A percentile compares a stretch with the other conserved stretches of the same genome.
These are phyloP conservation scores for Colletotrichum trifolii DNA, from an alignment of 2,329 filamentous ascomycete genomes.

Conservation along the genomic window DNA sequence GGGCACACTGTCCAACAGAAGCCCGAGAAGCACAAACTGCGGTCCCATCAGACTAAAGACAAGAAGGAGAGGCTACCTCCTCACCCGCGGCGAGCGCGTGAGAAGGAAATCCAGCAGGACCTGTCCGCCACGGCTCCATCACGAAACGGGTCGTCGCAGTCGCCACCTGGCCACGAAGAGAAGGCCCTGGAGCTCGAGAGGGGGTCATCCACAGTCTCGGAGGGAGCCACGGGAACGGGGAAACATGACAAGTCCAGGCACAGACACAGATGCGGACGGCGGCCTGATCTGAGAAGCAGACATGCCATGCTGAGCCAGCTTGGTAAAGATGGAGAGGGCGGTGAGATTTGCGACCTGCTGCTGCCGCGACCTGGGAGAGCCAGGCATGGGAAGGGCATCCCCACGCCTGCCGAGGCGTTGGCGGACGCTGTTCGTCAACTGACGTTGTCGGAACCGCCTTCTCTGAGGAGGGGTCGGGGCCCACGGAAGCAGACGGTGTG, in stretches of 20 bases:
- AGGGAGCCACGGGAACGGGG: background rate
- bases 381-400: background rate
- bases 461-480: background rate
- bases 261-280: constrained; percentile 4
- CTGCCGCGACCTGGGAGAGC: background rate
- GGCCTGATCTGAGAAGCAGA: background rate
- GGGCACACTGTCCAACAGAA: background rate
- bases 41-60: too few species aligned
- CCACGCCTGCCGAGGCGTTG: background rate
- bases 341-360: too few species aligned
- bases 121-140: background rate
- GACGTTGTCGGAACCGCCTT: background rate
- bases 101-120: too few species aligned
- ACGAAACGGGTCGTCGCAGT: background rate
- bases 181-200: background rate
- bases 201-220: background rate
- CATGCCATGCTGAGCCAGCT: background rate
- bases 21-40: too few species aligned
- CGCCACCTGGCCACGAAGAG: background rate
- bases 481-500: constrained; percentile 5
- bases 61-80: too few species aligned
- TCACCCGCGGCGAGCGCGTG: too few species aligned
- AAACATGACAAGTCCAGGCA: background rate
- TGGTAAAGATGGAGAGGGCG: too few species aligned
- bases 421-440: constrained; percentile 10